Conservation (phyloP, 345 rosid genomes). For the Lepidium sativum region DNA sequence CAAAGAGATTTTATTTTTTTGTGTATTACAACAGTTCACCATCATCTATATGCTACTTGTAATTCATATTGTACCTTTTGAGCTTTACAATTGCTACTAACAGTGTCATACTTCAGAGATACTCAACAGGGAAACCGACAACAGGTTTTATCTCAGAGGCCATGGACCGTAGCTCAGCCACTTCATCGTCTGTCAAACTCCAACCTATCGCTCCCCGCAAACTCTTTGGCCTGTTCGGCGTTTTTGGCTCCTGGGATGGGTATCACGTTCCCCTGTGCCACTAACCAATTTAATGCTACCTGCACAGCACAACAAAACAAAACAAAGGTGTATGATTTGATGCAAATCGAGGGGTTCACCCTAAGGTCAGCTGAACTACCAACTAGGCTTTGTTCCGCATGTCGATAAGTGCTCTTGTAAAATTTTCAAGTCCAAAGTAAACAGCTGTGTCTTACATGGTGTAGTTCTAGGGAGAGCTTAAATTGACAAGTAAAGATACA, state of each 20-base stretch:
- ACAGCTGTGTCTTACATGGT: background rate
- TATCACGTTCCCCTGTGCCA: slow-evolving; percentile 78
- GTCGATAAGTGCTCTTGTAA: background rate
- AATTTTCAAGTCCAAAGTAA: background rate
- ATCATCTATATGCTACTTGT: slow-evolving; percentile 11
- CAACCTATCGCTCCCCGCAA: slow-evolving; percentile 82
- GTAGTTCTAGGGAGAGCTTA: background rate
- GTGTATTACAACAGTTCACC: background rate
- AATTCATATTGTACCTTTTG: background rate
- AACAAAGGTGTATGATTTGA: background rate
- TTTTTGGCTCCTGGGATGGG: slow-evolving; percentile 97
- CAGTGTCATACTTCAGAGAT: slow-evolving; percentile 32
- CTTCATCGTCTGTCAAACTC: slow-evolving; percentile 58
- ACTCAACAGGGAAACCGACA: slow-evolving; percentile 70
- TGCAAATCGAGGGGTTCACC: background rate
- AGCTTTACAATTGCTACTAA: slow-evolving; percentile 15
- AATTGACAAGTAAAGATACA: background rate
- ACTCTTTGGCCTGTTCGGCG: slow-evolving; percentile 72
- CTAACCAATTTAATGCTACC: too few relatives aligned
- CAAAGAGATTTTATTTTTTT: background rate
- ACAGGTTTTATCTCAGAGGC: slow-evolving; percentile 55
- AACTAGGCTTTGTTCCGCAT: background rate
- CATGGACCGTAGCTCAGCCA: slow-evolving; percentile 66
- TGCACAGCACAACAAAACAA: too few relatives aligned
- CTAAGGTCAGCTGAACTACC: background rate